These are phyloP conservation scores for Cicer arietinum DNA, from an alignment of 306 rosid species.

Conservation along the genomic window DNA sequence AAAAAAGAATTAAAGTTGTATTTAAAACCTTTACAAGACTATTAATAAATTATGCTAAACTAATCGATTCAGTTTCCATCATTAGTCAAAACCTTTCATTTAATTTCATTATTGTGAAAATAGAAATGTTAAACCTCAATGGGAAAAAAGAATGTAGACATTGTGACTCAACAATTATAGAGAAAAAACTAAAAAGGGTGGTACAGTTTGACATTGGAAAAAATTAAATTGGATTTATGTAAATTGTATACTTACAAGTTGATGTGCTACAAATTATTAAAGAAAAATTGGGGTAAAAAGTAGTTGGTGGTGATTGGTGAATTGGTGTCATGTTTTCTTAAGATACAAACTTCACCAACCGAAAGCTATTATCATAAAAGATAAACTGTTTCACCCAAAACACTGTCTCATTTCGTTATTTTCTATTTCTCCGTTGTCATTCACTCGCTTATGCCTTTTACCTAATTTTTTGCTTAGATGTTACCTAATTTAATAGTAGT, in stretches of 20 bases:
- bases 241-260: too few relatives aligned
- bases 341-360: constrained; percentile 1
- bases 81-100: neutral
- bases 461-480: neutral
- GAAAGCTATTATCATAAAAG: neutral
- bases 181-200: too few relatives aligned
- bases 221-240: too few relatives aligned
- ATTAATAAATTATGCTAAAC: neutral
- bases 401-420: neutral
- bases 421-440: neutral
- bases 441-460: neutral
- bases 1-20: neutral
- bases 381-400: neutral
- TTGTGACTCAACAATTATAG: too few relatives aligned
- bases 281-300: too few relatives aligned
- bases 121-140: neutral
- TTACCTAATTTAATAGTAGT: neutral
- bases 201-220: too few relatives aligned
- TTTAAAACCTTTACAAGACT: neutral
- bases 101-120: neutral
- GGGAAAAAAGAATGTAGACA: too few relatives aligned
- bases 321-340: neutral
- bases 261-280: too few relatives aligned
- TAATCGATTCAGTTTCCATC: neutral
- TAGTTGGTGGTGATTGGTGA: too few relatives aligned